Evolutionary conservation across 257 asterid genomes (phyloP).

Genomic region (Lavandula angustifolia): DNA sequence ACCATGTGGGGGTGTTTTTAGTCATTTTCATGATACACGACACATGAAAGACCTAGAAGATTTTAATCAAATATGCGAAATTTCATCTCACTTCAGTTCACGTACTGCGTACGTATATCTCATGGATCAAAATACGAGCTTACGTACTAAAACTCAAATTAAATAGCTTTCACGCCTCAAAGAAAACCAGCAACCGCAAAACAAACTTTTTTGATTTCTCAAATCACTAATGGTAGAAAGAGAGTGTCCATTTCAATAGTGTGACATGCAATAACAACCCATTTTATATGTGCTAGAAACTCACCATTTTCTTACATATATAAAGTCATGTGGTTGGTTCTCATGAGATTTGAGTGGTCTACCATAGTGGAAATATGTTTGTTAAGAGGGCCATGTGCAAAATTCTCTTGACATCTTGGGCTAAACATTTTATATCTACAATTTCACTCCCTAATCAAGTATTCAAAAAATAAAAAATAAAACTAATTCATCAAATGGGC

Average conservation of each 20-base stretch:
- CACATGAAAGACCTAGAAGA: slow-evolving; percentile 1
- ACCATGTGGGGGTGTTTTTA: slow-evolving; percentile 26
- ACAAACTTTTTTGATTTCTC: slow-evolving; percentile 14
- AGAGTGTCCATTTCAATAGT: slow-evolving; percentile 23
- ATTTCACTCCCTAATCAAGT: neutral
- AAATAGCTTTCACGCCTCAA: slow-evolving; percentile 18
- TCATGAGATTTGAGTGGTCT: slow-evolving; percentile 21
- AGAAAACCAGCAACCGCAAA: neutral
- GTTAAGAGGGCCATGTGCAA: slow-evolving; percentile 28
- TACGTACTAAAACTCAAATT: neutral
- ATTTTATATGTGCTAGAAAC: slow-evolving; percentile 10
- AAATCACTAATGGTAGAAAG: slow-evolving; percentile 11
- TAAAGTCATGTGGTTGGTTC: slow-evolving; percentile 23
- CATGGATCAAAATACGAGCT: neutral
- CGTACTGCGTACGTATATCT: neutral
- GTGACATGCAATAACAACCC: slow-evolving; percentile 17
- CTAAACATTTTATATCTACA: slow-evolving; percentile 14
- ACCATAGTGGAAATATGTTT: slow-evolving; percentile 14
- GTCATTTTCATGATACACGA: slow-evolving; percentile 28
- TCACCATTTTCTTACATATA: neutral
- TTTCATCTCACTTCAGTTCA: neutral
- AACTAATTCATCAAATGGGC: neutral
- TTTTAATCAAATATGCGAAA: no score
- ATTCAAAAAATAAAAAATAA: neutral
- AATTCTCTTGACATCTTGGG: slow-evolving; percentile 21